Evolutionary conservation across 1,284 basidiomycete genomes (phyloP), one percentile per base, ranked within the genome.

Genomic region (Irpex sp.): DNA sequence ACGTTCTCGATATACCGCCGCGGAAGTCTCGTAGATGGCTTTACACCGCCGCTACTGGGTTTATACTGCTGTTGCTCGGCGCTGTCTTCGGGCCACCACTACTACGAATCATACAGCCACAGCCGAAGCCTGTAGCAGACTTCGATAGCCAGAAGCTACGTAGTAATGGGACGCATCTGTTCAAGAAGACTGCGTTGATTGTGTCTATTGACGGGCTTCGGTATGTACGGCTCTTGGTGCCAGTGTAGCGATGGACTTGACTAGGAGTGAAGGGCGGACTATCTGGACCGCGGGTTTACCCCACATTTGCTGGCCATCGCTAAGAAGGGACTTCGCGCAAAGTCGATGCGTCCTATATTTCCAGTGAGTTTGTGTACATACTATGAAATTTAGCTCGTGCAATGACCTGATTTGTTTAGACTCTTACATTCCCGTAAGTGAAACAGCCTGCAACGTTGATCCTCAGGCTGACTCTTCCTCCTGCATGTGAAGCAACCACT

Each of bases 151-250:
- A 76, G 55, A 73, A 74, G 34, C 68, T 86, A 47, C 76, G 79
- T 61, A 87, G 84, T 9, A 91, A 95, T 70, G 90, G 91, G 59
- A 94, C 91, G 0, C 88, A 92, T 68, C 79, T 85, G 38, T 93
- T 90, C 77, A 88, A 82, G 77, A 82, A 86, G 68, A 96, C 92
- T 0, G 91, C 94, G 13, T 73, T 96, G 21, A 82, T 96, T 58
- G 86, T 96, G 21, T 94, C 93, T 37, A 92, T 96, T 51, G 94
- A 96, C 72, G 94, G 94, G 0, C 77, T 95, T 51, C 83, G 92
- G 90, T 87, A 70, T 38, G 84, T 76, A 11, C 2, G 58, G 48
- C 31, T 3, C 47, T 11, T 13, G 58, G 17, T 59, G 4, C 58
- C 13, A 15, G 34, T 47, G 48, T 15, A 11, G 40, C 34, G 49